Evolutionary conservation across 73 alveolate genomes (phyloP), one percentile per base, ranked within the genome.

Genomic region (Tetrahymena borealis): DNA sequence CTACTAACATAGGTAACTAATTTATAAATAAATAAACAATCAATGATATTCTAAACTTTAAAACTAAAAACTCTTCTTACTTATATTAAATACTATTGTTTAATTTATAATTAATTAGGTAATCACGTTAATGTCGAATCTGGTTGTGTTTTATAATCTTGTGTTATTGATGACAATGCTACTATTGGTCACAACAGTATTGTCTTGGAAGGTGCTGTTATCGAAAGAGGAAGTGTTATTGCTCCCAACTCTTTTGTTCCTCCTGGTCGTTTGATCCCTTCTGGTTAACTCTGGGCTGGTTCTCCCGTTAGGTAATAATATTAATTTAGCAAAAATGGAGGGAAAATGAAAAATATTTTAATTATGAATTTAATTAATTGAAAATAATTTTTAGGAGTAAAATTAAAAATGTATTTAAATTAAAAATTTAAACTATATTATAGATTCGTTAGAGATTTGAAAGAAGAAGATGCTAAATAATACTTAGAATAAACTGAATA

Each of bases 281-380:
- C 98, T 33, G 95, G 95, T n/a, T 94, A 97, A 78, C 92, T 97
- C n/a, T 97, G 99, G 99, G 99, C 96, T 31, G 99, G 99, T 15
- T 96, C 96, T 93, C 99, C 99, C 41, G 98, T 96, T 40, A 60
- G 85, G 85, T 60, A 60, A 60, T 60, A 18, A 60, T n/a, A 20
- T 60, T 60, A n/a, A 42, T n/a, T n/a, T n/a, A n/a, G n/a, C n/a
- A n/a, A n/a, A n/a, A n/a, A n/a, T n/a, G n/a, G n/a, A n/a, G n/a
- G n/a, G n/a, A n/a, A n/a, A n/a, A n/a, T n/a, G n/a, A n/a, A n/a
- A n/a, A n/a, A n/a, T n/a, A n/a, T n/a, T n/a, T n/a, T n/a, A n/a
- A n/a, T n/a, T n/a, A n/a, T n/a, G n/a, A n/a, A n/a, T n/a, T n/a
- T n/a, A n/a, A n/a, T n/a, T n/a, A n/a, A n/a, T n/a, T n/a, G n/a